Base-by-base conservation (phyloP, 1,284 basidiomycete species). In the Xerocomus cyaneibrunnescens region DNA sequence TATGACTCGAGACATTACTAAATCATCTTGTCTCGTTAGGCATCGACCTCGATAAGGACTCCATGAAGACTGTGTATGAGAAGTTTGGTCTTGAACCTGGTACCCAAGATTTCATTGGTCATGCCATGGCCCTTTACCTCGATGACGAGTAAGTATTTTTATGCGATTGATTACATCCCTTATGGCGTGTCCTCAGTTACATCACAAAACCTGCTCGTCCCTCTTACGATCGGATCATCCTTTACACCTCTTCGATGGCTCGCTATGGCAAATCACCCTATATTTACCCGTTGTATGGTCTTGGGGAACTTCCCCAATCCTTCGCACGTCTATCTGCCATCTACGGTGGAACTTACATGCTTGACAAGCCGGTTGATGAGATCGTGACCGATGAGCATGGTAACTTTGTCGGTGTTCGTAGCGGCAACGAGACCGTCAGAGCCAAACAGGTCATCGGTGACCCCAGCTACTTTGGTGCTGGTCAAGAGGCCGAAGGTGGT, bases 341-440 rank as follows among this genome's bases (percentile, higher is more conserved):
- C 70, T 98, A 99, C 71, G 97, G 97, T 49, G 97, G 97, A 48
- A 99, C 97, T 16, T 99, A 99, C 78, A 99, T 99, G 97, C 88
- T 99, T 52, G 94, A 98, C 80, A 99, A 99, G 77, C 80, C 80
- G 52, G 89, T 98, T 62, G 87, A 98, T 59, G 85, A 92, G 70
- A 94, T 99, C 64, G 88, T 98, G 55, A 89, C 89, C 45, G 90
- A 89, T 66, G 66, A 74, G 9, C 83, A 88, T 55, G 97, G 97
- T 66, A 92, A 91, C 70, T 98, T 99, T 64, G 80, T 90, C 48
- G 96, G 97, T 51, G 97, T 99, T 38, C 89, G 87, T 38, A 90
- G 87, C 61, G 94, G 85, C 36, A 80, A 82, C 8, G 97, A 99
- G 78, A 96, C 87, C 16, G 97, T 97, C 67, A 97, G 91, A 77